Conservation (phyloP, 257 asterid species). For the Solanum acaule region DNA sequence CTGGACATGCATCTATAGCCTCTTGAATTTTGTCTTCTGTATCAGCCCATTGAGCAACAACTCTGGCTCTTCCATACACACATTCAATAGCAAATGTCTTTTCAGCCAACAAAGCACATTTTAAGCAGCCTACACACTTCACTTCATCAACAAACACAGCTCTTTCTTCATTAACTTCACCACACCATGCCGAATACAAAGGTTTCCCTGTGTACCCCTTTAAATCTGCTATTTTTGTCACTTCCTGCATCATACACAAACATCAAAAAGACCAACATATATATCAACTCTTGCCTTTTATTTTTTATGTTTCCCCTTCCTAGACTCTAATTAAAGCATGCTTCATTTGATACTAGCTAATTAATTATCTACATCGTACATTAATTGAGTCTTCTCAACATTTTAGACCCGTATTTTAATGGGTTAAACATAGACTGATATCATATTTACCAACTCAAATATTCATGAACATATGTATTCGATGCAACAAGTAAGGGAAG, state of each 20-base stretch:
- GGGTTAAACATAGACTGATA: not conserved
- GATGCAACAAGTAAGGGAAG: not conserved
- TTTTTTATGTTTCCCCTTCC: not conserved
- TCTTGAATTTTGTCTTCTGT: slow-evolving; percentile 66
- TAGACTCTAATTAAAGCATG: not conserved
- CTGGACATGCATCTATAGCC: slow-evolving; percentile 77
- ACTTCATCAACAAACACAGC: slow-evolving; percentile 91
- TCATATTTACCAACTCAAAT: not conserved
- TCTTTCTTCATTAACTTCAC: slow-evolving; percentile 55
- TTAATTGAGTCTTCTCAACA: not conserved
- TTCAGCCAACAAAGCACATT: slow-evolving; percentile 77
- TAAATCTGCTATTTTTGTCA: slow-evolving; percentile 64
- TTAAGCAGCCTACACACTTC: slow-evolving; percentile 83
- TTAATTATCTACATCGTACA: not conserved
- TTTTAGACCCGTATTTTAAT: not conserved
- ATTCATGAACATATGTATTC: not conserved
- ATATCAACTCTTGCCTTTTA: not conserved
- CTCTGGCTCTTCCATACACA: slow-evolving; percentile 80
- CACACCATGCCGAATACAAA: slow-evolving; percentile 65
- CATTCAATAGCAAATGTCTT: slow-evolving; percentile 87
- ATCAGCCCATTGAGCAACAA: slow-evolving; percentile 92
- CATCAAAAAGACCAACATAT: not conserved
- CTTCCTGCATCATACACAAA: slow-evolving; percentile 34
- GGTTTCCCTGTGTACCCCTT: slow-evolving; percentile 88
- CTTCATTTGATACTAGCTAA: too few species aligned